These are phyloP conservation scores for Zymoseptoria passerinii DNA, from an alignment of 2,329 filamentous ascomycete species.

Conservation along the genomic window DNA sequence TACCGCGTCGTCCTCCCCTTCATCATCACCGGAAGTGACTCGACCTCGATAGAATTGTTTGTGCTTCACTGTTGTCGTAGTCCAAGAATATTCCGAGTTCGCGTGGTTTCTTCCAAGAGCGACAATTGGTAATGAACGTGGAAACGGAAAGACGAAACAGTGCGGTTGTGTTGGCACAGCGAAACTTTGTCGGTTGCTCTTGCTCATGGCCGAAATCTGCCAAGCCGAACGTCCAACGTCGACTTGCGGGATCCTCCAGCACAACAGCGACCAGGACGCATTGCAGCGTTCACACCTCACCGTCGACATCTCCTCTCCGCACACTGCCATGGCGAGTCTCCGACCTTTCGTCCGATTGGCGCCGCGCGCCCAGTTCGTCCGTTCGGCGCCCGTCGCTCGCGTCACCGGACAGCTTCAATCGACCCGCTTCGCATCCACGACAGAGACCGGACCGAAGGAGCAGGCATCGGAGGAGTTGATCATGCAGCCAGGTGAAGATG, in stretches of 20 bases:
- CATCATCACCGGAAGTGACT: slow-evolving; percentile 8
- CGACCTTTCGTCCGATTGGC: slow-evolving; percentile 21
- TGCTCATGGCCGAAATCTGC: no score
- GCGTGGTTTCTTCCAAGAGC: no score
- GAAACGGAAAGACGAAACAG: no score
- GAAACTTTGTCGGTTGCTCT: no score
- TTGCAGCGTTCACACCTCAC: neutral
- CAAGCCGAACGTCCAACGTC: no score
- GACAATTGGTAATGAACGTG: no score
- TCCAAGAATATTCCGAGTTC: no score
- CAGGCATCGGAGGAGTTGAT: slow-evolving; percentile 22
- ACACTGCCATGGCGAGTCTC: slow-evolving; percentile 20
- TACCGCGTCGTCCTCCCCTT: slow-evolving; percentile 8
- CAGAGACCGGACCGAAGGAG: slow-evolving; percentile 18
- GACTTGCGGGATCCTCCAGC: no score
- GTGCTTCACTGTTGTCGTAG: no score
- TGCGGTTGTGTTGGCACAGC: no score
- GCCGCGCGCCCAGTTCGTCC: slow-evolving; percentile 23
- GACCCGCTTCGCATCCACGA: neutral
- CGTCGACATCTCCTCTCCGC: neutral
- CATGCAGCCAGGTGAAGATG: slow-evolving; percentile 17
- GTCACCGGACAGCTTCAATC: slow-evolving; percentile 5
- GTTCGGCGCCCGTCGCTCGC: slow-evolving; percentile 16
- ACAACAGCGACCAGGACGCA: neutral
- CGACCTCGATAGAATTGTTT: neutral